These are phyloP conservation scores for Cymbopogon flexuosus DNA, from an alignment of 202 grass and related monocot genomes.

Conservation along the genomic window DNA sequence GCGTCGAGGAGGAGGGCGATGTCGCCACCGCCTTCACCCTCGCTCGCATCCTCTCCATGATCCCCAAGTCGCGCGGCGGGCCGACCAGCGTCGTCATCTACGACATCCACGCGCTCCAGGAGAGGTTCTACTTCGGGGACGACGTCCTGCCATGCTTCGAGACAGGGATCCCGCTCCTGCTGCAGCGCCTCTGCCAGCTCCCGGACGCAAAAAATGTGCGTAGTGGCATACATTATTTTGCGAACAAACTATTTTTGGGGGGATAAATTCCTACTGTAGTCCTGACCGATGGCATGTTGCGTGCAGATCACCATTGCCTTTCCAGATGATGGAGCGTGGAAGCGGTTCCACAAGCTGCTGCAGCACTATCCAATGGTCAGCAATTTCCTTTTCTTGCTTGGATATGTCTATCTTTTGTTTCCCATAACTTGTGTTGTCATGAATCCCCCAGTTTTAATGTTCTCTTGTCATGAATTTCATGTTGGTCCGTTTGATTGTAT, in stretches of 20 bases:
- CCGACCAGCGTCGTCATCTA: constrained; percentile 91
- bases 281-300: constrained; percentile 2
- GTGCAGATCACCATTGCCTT: constrained; percentile 90
- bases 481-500: constrained; percentile 9
- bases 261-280: neutral
- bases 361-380: constrained; percentile 76
- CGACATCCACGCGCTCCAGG: constrained; percentile 94
- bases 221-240: neutral
- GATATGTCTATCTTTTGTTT: constrained; percentile 11
- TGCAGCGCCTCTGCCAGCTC: constrained; percentile 74
- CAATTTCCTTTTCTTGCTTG: constrained; percentile 7
- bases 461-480: constrained; percentile 17
- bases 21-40: constrained; percentile 94
- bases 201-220: constrained; percentile 67
- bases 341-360: constrained; percentile 93
- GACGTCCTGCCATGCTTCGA: constrained; percentile 93
- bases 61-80: constrained; percentile 81
- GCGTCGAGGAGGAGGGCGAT: constrained; percentile 93
- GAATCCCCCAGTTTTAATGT: neutral
- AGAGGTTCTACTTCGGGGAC: constrained; percentile 82
- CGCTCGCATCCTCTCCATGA: constrained; percentile 77
- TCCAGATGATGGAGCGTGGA: constrained; percentile 97
- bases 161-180: constrained; percentile 80
- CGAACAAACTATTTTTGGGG: neutral
- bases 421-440: neutral